Evolutionary conservation across 176 grass and related monocot genomes (phyloP).

Genomic region (Thinopyrum elongatum): DNA sequence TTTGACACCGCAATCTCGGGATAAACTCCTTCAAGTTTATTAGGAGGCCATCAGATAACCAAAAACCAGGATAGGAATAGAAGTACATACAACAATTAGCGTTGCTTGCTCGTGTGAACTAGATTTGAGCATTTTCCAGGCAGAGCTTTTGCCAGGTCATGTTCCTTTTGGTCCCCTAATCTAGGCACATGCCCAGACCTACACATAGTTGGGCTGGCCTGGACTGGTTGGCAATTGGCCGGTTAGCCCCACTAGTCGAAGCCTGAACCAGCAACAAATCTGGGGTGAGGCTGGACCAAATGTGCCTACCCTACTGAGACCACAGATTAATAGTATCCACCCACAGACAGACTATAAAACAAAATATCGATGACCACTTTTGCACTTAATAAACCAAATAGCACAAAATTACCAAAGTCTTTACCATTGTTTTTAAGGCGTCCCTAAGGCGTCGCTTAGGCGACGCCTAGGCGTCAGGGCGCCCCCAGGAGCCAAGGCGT

Average conservation of each 20-base stretch:
- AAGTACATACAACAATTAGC: not conserved
- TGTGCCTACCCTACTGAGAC: not conserved
- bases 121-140: slow-evolving; percentile 7
- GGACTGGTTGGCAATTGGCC: not conserved
- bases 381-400: not conserved
- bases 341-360: slow-evolving; percentile 2
- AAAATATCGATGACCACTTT: not conserved
- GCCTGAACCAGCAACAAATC: not conserved
- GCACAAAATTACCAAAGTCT: not conserved
- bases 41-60: slow-evolving; percentile 26
- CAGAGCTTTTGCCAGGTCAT: not conserved
- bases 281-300: not conserved
- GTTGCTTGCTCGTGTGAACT: not conserved
- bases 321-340: slow-evolving; percentile 5
- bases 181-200: not conserved
- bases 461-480: no score
- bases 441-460: no score
- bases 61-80: not conserved
- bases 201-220: not conserved
- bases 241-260: not conserved
- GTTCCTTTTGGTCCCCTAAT: slow-evolving; percentile 8
- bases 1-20: slow-evolving; percentile 94
- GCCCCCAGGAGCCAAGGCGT: no score
- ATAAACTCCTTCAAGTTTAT: slow-evolving; percentile 77
- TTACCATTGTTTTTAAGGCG: no score